Evolutionary conservation across 192 early-diverging fungal species (phyloP).

Genomic region (Rhizophagus sp.): DNA sequence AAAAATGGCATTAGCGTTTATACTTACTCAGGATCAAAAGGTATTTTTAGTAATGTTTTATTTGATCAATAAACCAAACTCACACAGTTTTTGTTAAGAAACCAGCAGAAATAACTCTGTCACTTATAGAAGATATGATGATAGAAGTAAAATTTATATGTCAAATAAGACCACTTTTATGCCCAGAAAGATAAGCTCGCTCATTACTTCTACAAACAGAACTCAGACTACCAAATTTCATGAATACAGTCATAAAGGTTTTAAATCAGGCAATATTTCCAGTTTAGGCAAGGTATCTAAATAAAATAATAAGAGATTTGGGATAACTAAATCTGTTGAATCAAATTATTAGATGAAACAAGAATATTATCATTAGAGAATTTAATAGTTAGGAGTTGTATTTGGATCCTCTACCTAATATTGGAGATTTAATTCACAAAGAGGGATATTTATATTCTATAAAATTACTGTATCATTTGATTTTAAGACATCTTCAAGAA

Average conservation of each 20-base stretch:
- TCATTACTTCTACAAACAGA: background rate
- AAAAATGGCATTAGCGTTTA: background rate
- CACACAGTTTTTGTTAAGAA: slow-evolving; percentile 2
- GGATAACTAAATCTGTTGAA: background rate
- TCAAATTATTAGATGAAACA: background rate
- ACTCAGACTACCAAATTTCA: background rate
- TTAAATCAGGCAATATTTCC: background rate
- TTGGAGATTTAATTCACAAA: background rate
- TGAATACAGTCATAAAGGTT: background rate
- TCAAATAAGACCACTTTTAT: background rate
- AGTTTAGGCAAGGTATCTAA: background rate
- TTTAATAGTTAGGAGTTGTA: background rate
- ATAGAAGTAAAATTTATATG: background rate
- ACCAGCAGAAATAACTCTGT: background rate
- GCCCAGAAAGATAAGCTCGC: background rate
- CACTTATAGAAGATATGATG: background rate
- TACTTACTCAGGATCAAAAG: background rate
- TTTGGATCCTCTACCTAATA: background rate
- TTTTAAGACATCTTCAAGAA: no score
- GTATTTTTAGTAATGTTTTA: background rate
- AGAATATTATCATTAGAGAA: background rate
- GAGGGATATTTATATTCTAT: background rate
- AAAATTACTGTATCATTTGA: background rate
- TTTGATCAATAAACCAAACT: slow-evolving; percentile 11
- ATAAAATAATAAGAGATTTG: background rate